A percentile compares a stretch with the other conserved stretches of the same genome.
Conservation (phyloP, 441 rosid species). For the Arabidopsis hybrid region DNA sequence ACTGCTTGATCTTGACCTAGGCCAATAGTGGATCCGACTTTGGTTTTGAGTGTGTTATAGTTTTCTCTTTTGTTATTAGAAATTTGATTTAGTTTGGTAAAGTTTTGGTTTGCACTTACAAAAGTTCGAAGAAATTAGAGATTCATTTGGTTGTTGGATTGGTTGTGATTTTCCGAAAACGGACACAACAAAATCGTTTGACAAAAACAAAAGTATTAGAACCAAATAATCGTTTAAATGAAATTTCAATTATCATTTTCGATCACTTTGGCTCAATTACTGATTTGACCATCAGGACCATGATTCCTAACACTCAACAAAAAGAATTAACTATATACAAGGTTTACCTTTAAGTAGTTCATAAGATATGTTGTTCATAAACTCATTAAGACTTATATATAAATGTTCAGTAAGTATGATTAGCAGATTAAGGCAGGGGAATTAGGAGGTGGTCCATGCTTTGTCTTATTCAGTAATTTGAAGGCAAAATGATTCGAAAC, state of each 20-base stretch:
- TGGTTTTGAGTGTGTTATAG: not conserved
- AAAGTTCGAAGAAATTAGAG: not conserved
- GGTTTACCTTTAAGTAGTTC: not conserved
- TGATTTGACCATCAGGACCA: too few species aligned
- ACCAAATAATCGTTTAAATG: not conserved
- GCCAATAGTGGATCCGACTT: not conserved
- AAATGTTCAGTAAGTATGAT: slow-evolving; percentile 10
- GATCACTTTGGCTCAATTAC: too few species aligned
- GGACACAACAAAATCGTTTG: not conserved
- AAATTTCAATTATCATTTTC: not conserved
- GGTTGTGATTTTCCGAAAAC: not conserved
- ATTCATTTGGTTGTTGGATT: not conserved
- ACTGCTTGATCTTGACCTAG: not conserved
- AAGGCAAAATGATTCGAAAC: slow-evolving; percentile 26
- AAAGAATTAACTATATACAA: not conserved
- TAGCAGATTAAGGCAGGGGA: slow-evolving; percentile 6
- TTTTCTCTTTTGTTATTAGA: not conserved
- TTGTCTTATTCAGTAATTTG: slow-evolving; percentile 15
- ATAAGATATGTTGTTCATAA: not conserved
- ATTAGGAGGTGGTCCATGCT: slow-evolving; percentile 23
- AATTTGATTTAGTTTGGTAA: not conserved
- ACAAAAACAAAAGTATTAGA: not conserved
- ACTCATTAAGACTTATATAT: not conserved
- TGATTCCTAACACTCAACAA: not conserved
- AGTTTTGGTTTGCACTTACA: not conserved